Conservation (phyloP, 176 grass and related monocot genomes). For the Carex parvula region DNA sequence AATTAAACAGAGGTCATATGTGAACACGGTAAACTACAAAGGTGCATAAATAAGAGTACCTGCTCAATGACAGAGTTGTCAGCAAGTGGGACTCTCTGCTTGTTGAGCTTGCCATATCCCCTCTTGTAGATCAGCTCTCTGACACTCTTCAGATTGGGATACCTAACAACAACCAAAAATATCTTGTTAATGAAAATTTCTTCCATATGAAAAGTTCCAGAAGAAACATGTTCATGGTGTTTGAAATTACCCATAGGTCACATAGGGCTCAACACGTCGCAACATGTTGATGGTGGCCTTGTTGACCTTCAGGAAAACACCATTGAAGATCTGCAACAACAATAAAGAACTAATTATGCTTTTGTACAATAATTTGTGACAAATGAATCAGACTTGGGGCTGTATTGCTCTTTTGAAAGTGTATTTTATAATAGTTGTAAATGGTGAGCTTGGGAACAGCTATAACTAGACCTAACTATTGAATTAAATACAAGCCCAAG, state of each 20-base stretch:
- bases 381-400: neutral
- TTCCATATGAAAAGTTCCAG: neutral
- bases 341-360: neutral
- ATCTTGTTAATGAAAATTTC: neutral
- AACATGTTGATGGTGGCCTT: constrained; percentile 95
- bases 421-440: neutral
- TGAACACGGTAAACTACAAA: neutral
- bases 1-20: neutral
- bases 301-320: constrained; percentile 95
- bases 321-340: constrained; percentile 66
- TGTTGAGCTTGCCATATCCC: constrained; percentile 78
- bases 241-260: constrained; percentile 72
- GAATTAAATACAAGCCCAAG: neutral
- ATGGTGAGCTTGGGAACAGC: too few relatives aligned
- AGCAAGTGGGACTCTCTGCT: constrained; percentile 60
- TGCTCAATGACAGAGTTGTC: constrained; percentile 73
- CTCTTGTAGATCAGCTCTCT: constrained; percentile 90
- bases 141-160: constrained; percentile 91
- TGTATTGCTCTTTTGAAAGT: neutral
- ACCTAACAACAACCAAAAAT: constrained; percentile 31
- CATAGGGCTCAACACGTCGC: constrained; percentile 87
- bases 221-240: neutral
- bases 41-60: constrained; percentile 21
- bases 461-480: neutral
- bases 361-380: neutral